Evolutionary conservation across 2,329 filamentous ascomycete genomes (phyloP), one percentile per base, ranked within the genome.

Genomic region (Cladophialophora chaetospira): DNA sequence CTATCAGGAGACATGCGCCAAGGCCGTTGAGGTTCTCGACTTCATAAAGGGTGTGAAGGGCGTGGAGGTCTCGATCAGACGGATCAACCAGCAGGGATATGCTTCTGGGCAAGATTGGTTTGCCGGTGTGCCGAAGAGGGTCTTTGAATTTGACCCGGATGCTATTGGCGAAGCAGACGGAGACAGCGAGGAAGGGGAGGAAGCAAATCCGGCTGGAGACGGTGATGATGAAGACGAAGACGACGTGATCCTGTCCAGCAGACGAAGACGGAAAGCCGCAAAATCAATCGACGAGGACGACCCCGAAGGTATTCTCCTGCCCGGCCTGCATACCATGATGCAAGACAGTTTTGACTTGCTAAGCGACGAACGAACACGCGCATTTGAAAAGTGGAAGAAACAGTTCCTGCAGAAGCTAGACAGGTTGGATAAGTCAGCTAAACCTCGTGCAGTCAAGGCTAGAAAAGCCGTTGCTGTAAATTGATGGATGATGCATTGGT

Each of bases 51-150:
- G 74, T 13, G 68, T 77, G 11, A 71, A 70, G 48, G 82, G 87
- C 31, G 79, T 91, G 33, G 83, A 88, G 58, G 73, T 74, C 2
- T 88, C 87, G 61, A 79, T 88, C 57, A 71, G 80, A 17, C 73
- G 82, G 55, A 79, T 88, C 38, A 80, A 73, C 62, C 68, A 71
- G 17, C 70, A 73, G 19, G 70, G 70, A 1, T 82, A 78, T 75
- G 72, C 80, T 15, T 77, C 82, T 79, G 86, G 70, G 3, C 70
- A 80, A 49, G 85, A 89, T 65, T 90, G 87, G 87, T 89, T 88
- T 58, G 73, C 78, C 25, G 84, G 88, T 62, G 78, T 79, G 40
- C 73, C 74, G 5, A 66, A 65, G 44, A 55, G 47, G 35, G 57
- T 86, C 28, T 71, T 77, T 29, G 70, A 71, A 17, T 57, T 62